Base-by-base conservation (phyloP, 441 rosid species). In the Bocquillonia castaneifolia region DNA sequence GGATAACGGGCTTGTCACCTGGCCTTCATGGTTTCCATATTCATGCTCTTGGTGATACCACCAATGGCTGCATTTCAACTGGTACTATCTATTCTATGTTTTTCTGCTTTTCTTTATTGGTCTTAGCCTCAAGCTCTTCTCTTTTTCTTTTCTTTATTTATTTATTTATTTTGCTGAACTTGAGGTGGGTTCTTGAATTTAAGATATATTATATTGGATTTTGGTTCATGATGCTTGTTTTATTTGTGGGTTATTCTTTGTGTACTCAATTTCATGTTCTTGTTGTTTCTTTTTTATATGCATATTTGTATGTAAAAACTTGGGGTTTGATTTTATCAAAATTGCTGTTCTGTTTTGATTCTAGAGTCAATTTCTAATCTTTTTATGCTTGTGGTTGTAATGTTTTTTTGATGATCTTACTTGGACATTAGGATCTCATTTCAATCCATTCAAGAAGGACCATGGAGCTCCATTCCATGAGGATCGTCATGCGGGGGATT, bases 41-140 rank as follows among this genome's bases (percentile, higher is more conserved):
- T 72, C 99, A 94, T 75, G 91, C 97, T 56, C 87, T 89, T 67
- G 97, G 99, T 42, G 99, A 93, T 75, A 91, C 96, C 61, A 89
- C 99, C 39, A 93, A 91, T 72, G 99, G 99, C 63, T 93, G 99
- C 91, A 90, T 85, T 88, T 94, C 99, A 59, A 94, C 99, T 57
- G 97, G 99, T 90, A 82, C 55, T 55, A 42, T 42, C 47, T 42
- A 2, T 12, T 42, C 47, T 42, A 5, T 6, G 66, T 28, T 31
- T 8, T 37, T 8, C 42, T 63, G 1, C 32, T 52, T 2, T 5
- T 40, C 51, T 32, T 65, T 0, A 18, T 25, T 20, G 5, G 45
- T 14, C 23, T 14, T 23, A 44, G 2, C 8, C 29, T 36, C 25
- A 15, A 36, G 13, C 6, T 42, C 17, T 0, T 18, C n/a, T 55